These are phyloP conservation scores for Pseudocercospora pini-densiflorae DNA, from an alignment of 2,329 filamentous ascomycete species.

Conservation along the genomic window DNA sequence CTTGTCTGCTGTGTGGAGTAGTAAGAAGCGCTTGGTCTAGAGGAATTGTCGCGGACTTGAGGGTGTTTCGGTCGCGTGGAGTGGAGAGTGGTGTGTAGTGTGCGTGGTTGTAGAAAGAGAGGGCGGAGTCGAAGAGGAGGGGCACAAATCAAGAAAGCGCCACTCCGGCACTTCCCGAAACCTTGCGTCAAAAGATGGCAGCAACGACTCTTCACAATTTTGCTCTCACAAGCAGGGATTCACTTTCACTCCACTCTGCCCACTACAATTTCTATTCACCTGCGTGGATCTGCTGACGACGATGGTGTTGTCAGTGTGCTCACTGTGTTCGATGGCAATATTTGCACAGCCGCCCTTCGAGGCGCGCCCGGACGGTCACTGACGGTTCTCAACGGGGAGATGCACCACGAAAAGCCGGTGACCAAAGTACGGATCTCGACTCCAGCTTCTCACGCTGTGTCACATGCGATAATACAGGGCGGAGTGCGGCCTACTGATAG, in stretches of 20 bases:
- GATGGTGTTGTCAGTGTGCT: not conserved
- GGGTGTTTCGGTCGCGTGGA: constrained; percentile 7
- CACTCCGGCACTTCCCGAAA: constrained; percentile 3
- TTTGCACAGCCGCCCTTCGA: not conserved
- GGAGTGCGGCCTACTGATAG: no score
- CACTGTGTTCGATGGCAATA: not conserved
- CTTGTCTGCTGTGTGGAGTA: constrained; percentile 14
- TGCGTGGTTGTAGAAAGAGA: constrained; percentile 11
- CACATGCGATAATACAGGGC: not conserved
- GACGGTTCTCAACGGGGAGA: not conserved
- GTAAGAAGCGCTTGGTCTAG: constrained; percentile 12
- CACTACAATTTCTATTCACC: not conserved
- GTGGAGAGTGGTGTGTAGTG: constrained; percentile 4
- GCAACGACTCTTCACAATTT: not conserved
- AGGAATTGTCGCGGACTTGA: constrained; percentile 10
- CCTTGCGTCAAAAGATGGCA: constrained; percentile 1
- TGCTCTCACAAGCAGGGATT: not conserved
- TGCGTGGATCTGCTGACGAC: not conserved
- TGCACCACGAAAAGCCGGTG: not conserved
- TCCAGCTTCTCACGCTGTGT: not conserved
- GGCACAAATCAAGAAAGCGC: not conserved
- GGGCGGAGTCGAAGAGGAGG: not conserved
- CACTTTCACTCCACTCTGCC: no score
- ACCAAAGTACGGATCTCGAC: not conserved
- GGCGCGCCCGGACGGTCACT: not conserved